Conservation (phyloP, 768 basidiomycete genomes). For the Gautieria morchelliformis region DNA sequence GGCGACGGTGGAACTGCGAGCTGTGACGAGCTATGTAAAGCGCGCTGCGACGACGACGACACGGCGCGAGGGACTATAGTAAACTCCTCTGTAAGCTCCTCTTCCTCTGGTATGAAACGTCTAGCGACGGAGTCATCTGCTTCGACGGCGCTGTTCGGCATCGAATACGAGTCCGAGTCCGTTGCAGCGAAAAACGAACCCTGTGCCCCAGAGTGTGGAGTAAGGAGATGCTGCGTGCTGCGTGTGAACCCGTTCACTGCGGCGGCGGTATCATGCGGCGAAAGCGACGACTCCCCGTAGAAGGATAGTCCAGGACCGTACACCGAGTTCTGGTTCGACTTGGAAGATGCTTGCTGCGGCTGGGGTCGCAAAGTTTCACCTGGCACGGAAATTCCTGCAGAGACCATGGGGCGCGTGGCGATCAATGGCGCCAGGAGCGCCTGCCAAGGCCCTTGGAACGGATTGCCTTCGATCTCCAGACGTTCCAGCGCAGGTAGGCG, state of each 20-base stretch:
- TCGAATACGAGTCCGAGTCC: background rate
- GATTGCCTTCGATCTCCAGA: slow-evolving; percentile 89
- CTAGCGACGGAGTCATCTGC: background rate
- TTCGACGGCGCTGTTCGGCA: background rate
- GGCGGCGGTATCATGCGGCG: background rate
- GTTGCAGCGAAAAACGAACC: background rate
- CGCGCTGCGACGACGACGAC: background rate
- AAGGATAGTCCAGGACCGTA: slow-evolving; percentile 4
- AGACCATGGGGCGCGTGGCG: slow-evolving; percentile 17
- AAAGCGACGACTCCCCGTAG: background rate
- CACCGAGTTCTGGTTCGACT: background rate
- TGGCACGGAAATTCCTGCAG: background rate
- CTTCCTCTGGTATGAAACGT: slow-evolving; percentile 1
- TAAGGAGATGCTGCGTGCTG: background rate
- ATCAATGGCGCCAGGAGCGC: slow-evolving; percentile 80
- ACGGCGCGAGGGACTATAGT: slow-evolving; percentile 1
- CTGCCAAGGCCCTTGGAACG: slow-evolving; percentile 91
- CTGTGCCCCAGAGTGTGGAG: background rate
- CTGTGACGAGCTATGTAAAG: background rate
- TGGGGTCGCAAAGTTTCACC: background rate
- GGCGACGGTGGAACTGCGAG: background rate
- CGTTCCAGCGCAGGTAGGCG: slow-evolving; percentile 77
- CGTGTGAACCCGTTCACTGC: background rate
- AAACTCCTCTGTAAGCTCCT: slow-evolving; percentile 5
- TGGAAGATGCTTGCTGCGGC: background rate